phyloP scores from a whole-genome alignment of 768 basidiomycete species.

The Leccinum fibrillosum region DNA sequence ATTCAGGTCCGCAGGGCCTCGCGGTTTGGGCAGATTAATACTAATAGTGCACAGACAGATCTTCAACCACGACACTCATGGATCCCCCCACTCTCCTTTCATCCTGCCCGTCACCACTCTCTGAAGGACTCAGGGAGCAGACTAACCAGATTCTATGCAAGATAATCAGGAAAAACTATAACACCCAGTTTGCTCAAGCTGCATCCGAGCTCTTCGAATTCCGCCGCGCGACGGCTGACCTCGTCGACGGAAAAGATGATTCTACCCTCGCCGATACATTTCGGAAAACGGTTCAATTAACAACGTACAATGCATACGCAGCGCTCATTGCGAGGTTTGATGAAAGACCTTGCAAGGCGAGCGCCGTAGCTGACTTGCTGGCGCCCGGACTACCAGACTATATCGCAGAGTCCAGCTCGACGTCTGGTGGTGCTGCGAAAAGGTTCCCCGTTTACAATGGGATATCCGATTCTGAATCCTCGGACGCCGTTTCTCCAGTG shows the following conservation, averaged over 20 bases:
- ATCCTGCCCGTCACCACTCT: neutral
- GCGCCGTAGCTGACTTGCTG: neutral
- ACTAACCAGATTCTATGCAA: neutral
- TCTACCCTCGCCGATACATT: neutral
- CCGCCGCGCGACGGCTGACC: neutral
- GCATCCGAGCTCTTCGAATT: neutral
- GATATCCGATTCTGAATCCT: neutral
- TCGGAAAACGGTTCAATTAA: neutral
- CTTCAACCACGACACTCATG: neutral
- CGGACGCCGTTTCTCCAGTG: neutral
- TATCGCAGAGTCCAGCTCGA: neutral
- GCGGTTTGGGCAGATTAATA: neutral
- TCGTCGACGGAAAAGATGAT: neutral
- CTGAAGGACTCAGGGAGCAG: neutral
- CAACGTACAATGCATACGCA: neutral
- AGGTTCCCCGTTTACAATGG: neutral
- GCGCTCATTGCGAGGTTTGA: neutral
- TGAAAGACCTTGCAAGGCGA: neutral
- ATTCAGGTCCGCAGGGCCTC: neutral
- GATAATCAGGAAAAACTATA: neutral
- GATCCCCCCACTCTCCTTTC: neutral
- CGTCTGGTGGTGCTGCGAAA: neutral
- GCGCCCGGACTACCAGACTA: neutral
- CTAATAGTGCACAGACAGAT: neutral
- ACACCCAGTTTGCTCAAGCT: neutral